A percentile compares a stretch with the other conserved stretches of the same genome.
phyloP scores from a whole-genome alignment of 768 basidiomycete species.

The Amanita thiersii region DNA sequence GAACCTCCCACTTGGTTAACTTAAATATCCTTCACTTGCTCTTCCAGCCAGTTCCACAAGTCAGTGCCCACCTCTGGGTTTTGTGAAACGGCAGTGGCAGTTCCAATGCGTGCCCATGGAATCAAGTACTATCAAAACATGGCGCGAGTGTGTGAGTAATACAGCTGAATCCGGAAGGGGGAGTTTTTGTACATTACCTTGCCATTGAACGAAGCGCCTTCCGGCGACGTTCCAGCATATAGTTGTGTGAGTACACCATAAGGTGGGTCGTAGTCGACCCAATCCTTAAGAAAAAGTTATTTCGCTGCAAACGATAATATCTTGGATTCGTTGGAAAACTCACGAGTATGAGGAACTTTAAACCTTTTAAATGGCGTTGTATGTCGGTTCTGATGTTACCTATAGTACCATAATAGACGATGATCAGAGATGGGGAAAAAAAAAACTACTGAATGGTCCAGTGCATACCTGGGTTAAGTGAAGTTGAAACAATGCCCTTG shows the following conservation, averaged over 20 bases:
- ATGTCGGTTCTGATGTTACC: conserved; percentile 21
- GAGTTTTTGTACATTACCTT: conserved; percentile 25
- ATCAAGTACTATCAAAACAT: conserved; percentile 25
- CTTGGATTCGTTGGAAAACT: neutral
- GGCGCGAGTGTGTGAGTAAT: neutral
- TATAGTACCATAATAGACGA: neutral
- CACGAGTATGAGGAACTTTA: neutral
- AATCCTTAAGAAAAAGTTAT: neutral
- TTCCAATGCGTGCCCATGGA: conserved; percentile 33
- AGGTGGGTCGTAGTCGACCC: conserved; percentile 19
- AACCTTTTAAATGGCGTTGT: conserved; percentile 13
- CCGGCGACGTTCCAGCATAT: conserved; percentile 38
- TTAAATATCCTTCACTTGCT: conserved; percentile 22
- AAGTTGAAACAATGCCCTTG: conserved; percentile 27
- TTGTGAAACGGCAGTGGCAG: conserved; percentile 13
- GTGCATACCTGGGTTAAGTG: conserved; percentile 24
- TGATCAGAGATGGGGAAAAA: too few species aligned
- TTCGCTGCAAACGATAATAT: neutral
- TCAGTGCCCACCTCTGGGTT: conserved; percentile 24
- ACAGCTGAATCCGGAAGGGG: too few species aligned
- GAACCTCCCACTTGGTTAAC: neutral
- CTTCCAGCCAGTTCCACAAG: conserved; percentile 36
- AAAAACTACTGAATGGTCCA: too few species aligned
- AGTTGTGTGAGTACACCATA: conserved; percentile 42
- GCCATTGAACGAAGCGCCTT: conserved; percentile 32